These are phyloP conservation scores for Malus fusca DNA, from an alignment of 306 rosid species.

Conservation along the genomic window DNA sequence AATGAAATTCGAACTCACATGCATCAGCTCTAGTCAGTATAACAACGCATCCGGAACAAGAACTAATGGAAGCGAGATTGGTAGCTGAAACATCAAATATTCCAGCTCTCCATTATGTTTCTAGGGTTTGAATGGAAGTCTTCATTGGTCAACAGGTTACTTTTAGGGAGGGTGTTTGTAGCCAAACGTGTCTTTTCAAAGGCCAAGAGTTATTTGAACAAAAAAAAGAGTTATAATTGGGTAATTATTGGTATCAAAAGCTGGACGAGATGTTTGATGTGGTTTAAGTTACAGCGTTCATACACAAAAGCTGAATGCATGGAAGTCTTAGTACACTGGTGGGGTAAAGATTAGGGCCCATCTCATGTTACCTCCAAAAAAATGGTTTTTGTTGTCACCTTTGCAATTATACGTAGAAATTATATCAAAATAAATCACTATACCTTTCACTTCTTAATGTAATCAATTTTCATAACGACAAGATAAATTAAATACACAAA, in stretches of 20 bases:
- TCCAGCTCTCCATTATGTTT: not conserved
- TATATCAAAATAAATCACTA: not conserved
- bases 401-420: not conserved
- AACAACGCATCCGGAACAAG: no score
- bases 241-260: not conserved
- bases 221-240: not conserved
- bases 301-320: not conserved
- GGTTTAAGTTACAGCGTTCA: not conserved
- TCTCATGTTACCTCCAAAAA: not conserved
- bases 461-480: not conserved
- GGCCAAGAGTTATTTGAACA: no score
- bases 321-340: not conserved
- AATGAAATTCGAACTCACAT: no score
- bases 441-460: not conserved
- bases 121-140: not conserved
- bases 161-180: not conserved
- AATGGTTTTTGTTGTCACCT: not conserved
- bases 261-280: not conserved
- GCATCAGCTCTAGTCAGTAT: no score
- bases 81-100: not conserved
- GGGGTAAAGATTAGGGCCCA: not conserved
- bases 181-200: not conserved
- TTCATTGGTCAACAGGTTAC: not conserved
- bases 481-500: no score
- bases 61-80: no score